phyloP scores from a whole-genome alignment of 768 basidiomycete species.

The Podaxis sp. region DNA sequence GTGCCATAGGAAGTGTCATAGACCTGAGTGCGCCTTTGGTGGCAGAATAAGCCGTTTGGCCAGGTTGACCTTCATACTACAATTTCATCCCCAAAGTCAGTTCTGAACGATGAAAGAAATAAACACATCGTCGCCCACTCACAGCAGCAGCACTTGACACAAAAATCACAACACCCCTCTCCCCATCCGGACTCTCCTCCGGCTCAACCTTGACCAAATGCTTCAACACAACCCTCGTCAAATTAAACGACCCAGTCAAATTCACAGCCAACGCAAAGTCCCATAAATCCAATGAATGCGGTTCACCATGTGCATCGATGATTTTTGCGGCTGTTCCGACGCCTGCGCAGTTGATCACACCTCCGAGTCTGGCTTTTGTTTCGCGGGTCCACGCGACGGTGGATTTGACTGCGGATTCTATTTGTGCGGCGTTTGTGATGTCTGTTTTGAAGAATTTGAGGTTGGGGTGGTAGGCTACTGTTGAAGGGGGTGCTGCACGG shows the following conservation, averaged over 20 bases:
- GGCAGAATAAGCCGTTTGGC: conserved; percentile 57
- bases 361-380: conserved; percentile 49
- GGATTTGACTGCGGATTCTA: conserved; percentile 37
- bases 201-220: conserved; percentile 47
- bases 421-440: conserved; percentile 35
- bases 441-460: conserved; percentile 43
- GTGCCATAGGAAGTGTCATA: conserved; percentile 61
- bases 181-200: conserved; percentile 48
- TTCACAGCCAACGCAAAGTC: conserved; percentile 53
- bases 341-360: conserved; percentile 61
- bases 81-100: not conserved
- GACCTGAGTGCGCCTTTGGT: conserved; percentile 56
- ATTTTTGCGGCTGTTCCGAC: conserved; percentile 47
- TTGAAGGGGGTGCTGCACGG: conserved; percentile 36
- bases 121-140: conserved; percentile 18
- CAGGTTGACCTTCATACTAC: conserved; percentile 57
- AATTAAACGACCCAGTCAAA: conserved; percentile 58
- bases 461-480: conserved; percentile 22
- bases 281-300: conserved; percentile 53
- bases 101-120: not conserved
- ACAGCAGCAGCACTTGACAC: conserved; percentile 57
- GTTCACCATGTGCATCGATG: conserved; percentile 43
- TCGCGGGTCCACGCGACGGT: conserved; percentile 40
- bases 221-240: conserved; percentile 52
- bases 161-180: conserved; percentile 59